A percentile compares a stretch with the other conserved stretches of the same genome.
phyloP scores from a whole-genome alignment of 139 green algal species.

The Ettlia oleoabundans region DNA sequence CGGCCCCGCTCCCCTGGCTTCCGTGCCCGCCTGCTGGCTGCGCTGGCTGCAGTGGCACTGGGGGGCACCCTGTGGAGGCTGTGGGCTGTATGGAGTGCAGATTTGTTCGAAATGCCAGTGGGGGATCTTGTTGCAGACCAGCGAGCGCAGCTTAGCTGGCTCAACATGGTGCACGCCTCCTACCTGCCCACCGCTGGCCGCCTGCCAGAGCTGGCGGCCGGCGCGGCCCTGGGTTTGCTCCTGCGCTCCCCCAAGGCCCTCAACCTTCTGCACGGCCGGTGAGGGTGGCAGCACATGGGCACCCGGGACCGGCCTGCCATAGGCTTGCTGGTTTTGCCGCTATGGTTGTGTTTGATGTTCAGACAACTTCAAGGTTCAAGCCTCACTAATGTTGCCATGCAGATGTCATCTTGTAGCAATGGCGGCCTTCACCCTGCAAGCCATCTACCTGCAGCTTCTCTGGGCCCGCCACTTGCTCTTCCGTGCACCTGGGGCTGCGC shows the following conservation, averaged over 20 bases:
- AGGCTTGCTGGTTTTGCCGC: not conserved
- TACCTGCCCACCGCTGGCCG: slow-evolving; percentile 2
- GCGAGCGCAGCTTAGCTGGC: not conserved
- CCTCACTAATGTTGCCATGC: too few relatives aligned
- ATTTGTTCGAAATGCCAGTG: not conserved
- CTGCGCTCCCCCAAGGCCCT: not conserved
- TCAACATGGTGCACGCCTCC: not conserved
- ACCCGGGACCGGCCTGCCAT: too few relatives aligned
- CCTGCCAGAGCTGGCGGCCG: not conserved
- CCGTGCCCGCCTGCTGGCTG: not conserved
- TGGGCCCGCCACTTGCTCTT: not conserved
- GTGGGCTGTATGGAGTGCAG: not conserved
- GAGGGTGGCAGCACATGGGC: not conserved
- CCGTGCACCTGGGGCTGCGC: not conserved
- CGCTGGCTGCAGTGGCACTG: not conserved
- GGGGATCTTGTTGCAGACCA: not conserved
- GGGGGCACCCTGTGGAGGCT: not conserved
- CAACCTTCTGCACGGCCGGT: not conserved
- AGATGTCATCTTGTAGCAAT: not conserved
- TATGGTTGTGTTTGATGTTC: too few relatives aligned
- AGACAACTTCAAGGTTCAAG: too few relatives aligned
- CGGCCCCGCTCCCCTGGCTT: not conserved
- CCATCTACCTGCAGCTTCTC: not conserved
- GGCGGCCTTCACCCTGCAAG: not conserved
- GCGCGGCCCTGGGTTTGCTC: slow-evolving; percentile 9